Conservation (phyloP, 768 basidiomycete species). For the Lactifluus subvellereus region DNA sequence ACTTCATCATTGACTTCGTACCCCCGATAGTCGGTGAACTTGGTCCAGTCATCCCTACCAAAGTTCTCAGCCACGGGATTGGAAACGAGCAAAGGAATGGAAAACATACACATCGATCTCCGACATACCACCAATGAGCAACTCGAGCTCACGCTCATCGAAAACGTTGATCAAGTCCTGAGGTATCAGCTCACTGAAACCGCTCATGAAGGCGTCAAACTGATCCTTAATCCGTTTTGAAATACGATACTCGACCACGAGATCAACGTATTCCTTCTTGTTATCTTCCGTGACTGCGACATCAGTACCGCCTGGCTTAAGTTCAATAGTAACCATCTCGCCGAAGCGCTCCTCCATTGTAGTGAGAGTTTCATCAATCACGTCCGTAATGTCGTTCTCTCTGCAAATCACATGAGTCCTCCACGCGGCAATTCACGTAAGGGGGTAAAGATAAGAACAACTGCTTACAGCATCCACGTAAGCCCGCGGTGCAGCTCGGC, state of each 20-base stretch:
- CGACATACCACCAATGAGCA: constrained; percentile 98
- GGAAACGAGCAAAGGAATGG: background rate
- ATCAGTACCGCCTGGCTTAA: constrained; percentile 84
- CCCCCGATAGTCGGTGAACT: constrained; percentile 98
- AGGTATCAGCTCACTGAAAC: constrained; percentile 98
- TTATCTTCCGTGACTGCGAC: constrained; percentile 91
- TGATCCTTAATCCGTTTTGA: constrained; percentile 96
- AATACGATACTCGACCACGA: constrained; percentile 94
- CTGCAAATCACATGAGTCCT: constrained; percentile 38
- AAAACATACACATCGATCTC: constrained; percentile 94
- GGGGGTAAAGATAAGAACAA: background rate
- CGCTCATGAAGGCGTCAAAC: constrained; percentile 99
- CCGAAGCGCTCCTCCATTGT: constrained; percentile 98
- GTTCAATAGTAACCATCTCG: constrained; percentile 94
- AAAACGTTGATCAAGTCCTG: constrained; percentile 98
- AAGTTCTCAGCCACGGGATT: background rate
- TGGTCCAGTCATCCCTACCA: constrained; percentile 90
- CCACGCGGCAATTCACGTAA: constrained; percentile 9
- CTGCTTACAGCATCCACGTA: constrained; percentile 95
- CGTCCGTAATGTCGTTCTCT: constrained; percentile 96
- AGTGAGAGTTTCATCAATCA: constrained; percentile 97
- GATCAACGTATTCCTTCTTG: constrained; percentile 97
- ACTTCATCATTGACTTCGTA: constrained; percentile 94
- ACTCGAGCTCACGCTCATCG: constrained; percentile 94
- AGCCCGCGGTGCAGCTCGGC: constrained; percentile 90